Base-by-base conservation (phyloP, 2,329 filamentous ascomycete genomes). In the Ceratocystis harringtonii region DNA sequence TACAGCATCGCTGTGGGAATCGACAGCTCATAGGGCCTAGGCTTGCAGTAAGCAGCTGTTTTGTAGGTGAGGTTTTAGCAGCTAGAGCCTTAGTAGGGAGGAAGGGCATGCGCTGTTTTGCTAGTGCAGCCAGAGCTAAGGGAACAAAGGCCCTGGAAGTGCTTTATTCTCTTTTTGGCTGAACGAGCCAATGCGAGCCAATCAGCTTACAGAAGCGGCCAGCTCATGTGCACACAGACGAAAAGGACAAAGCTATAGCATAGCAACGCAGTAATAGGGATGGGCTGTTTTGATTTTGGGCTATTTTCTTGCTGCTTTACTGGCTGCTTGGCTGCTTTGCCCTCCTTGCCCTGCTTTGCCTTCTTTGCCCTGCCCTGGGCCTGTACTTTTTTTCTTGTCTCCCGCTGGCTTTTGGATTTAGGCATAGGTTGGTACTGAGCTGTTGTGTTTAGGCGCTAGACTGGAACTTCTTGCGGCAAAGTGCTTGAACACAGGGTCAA, bases 401-500 rank as follows among this genome's bases (percentile, higher is more conserved):
- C 36, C 12, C 36, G 36, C 36, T 41, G 12, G 36, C 36, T 15
- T 41, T 12, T 41, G 36, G 36, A 41, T 10, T 3, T 10, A 41
- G 36, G 36, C 10, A 41, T 41, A 41, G 36, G 8, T 41, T 41
- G 36, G 36, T 12, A 3, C 36, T 41, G 36, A 41, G 10, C 36
- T 41, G 36, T 8, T 50, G 48, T 25, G 19, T 25, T 50, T 50
- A 4, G 36, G 36, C 36, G 10, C 36, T 41, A 41, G 36, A 41
- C n/a, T 50, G 6, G n/a, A 22, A 22, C n/a, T 22, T 19, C 5
- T 7, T 50, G 17, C 22, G 22, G 12, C 52, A 30, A 28, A 30
- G 25, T 10, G 22, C 52, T 57, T 32, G 52, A 57, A 57, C 52
- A 57, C 52, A 57, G 52, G 52, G 52, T 28, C 52, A 57, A 57